Percentiles rank a stretch among this genome's conserved stretches.
Evolutionary conservation across 108 stramenopile species (phyloP).

Genomic region (Nitzschia putrida): DNA sequence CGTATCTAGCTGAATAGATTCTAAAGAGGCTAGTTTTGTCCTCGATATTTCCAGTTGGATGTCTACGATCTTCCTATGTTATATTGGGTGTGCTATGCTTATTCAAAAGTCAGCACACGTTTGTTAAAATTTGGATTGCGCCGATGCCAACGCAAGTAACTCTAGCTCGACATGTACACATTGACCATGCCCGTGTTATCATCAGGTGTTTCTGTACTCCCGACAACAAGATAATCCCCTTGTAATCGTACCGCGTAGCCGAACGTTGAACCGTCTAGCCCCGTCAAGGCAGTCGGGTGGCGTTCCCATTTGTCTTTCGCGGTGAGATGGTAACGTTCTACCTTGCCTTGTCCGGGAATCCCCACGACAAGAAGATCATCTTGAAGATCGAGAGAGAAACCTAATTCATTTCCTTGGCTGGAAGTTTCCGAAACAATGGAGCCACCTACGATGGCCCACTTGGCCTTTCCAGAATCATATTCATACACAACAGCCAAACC

Average conservation of each 20-base stretch:
- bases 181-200: conserved; percentile 26
- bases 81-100: no score
- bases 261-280: conserved; percentile 8
- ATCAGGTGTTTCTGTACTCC: conserved; percentile 16
- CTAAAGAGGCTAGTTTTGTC: no score
- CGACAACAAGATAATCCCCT: conserved; percentile 15
- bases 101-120: no score
- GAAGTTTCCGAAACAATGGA: conserved; percentile 1
- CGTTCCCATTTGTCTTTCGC: conserved; percentile 17
- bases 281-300: conserved; percentile 15
- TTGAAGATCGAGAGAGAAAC: conserved; percentile 26
- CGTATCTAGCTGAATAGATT: no score
- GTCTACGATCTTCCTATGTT: no score
- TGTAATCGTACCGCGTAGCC: conserved; percentile 12
- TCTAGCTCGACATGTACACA: conserved; percentile 8
- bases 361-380: conserved; percentile 32
- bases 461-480: conserved; percentile 7
- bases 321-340: conserved; percentile 13
- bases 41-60: no score
- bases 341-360: conserved; percentile 24
- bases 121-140: no score
- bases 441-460: conserved; percentile 31
- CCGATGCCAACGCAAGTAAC: no score
- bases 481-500: conserved; percentile 45
- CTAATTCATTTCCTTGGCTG: conserved; percentile 9